phyloP scores from a whole-genome alignment of 1,139 yeast genomes.

The Candida mesenterica region DNA sequence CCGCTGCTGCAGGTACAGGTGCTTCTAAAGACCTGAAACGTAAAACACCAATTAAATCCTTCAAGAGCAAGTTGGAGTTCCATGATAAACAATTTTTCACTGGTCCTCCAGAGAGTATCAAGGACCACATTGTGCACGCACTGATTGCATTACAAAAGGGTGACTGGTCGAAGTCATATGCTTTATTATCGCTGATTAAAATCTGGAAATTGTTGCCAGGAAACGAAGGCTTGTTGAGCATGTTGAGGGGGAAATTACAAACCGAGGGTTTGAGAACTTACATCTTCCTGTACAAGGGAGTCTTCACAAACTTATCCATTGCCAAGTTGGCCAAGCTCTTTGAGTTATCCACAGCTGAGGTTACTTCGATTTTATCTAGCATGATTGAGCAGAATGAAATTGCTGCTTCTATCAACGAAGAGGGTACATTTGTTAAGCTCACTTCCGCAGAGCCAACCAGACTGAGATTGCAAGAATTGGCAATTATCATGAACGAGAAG shows the following conservation, averaged over 20 bases:
- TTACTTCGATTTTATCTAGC: slow-evolving; percentile 63
- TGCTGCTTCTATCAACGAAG: slow-evolving; percentile 57
- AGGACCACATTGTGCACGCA: slow-evolving; percentile 92
- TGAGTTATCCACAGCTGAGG: slow-evolving; percentile 55
- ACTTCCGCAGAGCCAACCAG: slow-evolving; percentile 75
- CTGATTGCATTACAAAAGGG: slow-evolving; percentile 88
- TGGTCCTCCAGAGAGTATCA: slow-evolving; percentile 97
- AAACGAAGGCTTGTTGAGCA: slow-evolving; percentile 58
- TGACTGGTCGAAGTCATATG: slow-evolving; percentile 80
- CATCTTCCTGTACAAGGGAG: slow-evolving; percentile 77
- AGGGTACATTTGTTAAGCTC: slow-evolving; percentile 57
- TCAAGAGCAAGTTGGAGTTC: slow-evolving; percentile 88
- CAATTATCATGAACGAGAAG: slow-evolving; percentile 84
- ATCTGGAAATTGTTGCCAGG: slow-evolving; percentile 87
- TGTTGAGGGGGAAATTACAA: slow-evolving; percentile 78
- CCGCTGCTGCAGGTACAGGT: slow-evolving; percentile 41
- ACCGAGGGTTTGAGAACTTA: slow-evolving; percentile 89
- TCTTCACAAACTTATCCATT: slow-evolving; percentile 74
- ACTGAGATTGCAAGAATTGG: slow-evolving; percentile 84
- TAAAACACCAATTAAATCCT: slow-evolving; percentile 73
- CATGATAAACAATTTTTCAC: slow-evolving; percentile 93
- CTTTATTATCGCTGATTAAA: slow-evolving; percentile 71
- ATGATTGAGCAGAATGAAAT: slow-evolving; percentile 79
- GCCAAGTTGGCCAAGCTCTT: slow-evolving; percentile 64
- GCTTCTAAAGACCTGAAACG: slow-evolving; percentile 55